Evolutionary conservation across 2,329 filamentous ascomycete genomes (phyloP), one percentile per base, ranked within the genome.

Genomic region (Penicillium occitanis): DNA sequence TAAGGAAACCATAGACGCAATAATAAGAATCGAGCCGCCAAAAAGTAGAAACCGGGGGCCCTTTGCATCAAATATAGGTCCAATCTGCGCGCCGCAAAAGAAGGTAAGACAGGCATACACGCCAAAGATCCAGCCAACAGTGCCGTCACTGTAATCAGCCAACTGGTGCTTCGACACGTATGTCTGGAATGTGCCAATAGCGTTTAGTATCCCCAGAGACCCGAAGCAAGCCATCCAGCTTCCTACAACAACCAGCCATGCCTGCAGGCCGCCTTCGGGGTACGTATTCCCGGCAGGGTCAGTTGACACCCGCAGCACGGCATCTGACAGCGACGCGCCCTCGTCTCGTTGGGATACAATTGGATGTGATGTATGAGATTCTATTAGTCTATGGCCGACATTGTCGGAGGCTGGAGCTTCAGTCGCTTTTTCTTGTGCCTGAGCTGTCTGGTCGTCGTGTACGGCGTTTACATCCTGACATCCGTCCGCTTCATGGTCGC

Each of bases 61-160:
- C 71, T 92, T 89, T 71, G 89, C 89, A 78, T 97, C 93, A 73
- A 97, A 97, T 33, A 96, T 80, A 0, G 93, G 93, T 0, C 93
- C 93, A 61, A 96, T 88, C 71, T 95, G 92, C 35, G 97, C 85
- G 40, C 93, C 92, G 60, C 91, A 88, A 74, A 94, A 91, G 78
- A 97, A 96, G 65, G 89, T 86, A 22, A 97, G 80, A 72, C 95
- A 96, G 10, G 91, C 87, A 73, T 93, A 96, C 61, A 96, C 80
- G 66, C 90, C 90, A 73, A 96, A 95, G 68, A 97, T 91, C 93
- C 93, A 97, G 17, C 91, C 92, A 40, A 94, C 87, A 5, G 86
- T 87, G 48, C 89, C 88, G 67, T 90, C 87, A 67, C 81, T 87
- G 74, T 92, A 88, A 42, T 81, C 79, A 22, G 82, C 81, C 17